These are phyloP conservation scores for Coemansia sp. DNA, from an alignment of 192 early-diverging fungal genomes.

Conservation along the genomic window DNA sequence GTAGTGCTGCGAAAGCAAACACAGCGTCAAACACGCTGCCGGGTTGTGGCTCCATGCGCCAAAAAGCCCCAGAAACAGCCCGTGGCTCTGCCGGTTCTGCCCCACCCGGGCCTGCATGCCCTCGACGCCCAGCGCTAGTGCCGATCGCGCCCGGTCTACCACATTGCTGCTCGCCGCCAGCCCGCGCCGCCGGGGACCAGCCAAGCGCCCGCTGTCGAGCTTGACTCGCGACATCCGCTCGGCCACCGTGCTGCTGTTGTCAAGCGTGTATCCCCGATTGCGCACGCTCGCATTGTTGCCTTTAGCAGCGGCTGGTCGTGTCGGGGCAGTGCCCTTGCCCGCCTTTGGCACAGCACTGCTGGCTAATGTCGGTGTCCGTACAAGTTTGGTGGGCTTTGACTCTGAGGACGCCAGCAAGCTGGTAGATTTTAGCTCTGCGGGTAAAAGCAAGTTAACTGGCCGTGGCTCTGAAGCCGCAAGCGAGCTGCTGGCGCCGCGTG, in stretches of 20 bases:
- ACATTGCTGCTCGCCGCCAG: not conserved
- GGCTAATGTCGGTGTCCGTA: constrained; percentile 2
- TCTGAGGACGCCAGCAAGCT: not conserved
- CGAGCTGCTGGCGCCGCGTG: constrained; percentile 1
- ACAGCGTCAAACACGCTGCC: constrained; percentile 89
- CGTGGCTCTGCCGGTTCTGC: constrained; percentile 59
- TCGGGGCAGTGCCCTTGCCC: not conserved
- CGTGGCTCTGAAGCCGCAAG: not conserved
- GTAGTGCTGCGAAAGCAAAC: constrained; percentile 96
- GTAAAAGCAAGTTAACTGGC: not conserved
- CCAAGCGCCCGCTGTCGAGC: not conserved
- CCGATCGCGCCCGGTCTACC: constrained; percentile 9
- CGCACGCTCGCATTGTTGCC: not conserved
- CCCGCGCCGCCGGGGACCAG: not conserved
- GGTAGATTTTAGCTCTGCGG: not conserved
- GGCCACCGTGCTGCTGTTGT: not conserved
- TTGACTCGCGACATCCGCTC: not conserved
- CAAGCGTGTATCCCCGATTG: not conserved
- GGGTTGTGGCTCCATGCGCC: constrained; percentile 97
- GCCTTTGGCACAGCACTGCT: not conserved
- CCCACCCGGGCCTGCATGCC: constrained; percentile 24
- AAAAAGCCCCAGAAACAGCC: constrained; percentile 84
- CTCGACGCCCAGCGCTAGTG: constrained; percentile 14
- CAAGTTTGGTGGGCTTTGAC: constrained; percentile 6
- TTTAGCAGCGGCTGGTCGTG: not conserved